These are phyloP conservation scores for Boletellus ananas DNA, from an alignment of 768 basidiomycete species.

Conservation along the genomic window DNA sequence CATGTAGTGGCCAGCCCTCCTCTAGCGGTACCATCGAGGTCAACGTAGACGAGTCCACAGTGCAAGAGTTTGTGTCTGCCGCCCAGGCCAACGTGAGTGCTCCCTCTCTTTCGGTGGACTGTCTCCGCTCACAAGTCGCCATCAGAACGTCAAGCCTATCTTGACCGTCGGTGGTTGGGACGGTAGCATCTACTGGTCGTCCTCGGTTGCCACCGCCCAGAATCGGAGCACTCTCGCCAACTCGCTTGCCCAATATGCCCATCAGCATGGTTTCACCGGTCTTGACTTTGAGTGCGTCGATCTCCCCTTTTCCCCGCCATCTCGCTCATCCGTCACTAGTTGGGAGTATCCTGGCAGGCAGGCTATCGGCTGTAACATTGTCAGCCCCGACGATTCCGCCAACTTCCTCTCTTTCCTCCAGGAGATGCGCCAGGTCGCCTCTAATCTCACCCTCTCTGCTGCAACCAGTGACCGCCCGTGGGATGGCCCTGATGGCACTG, in stretches of 20 bases:
- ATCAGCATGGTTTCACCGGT: conserved; percentile 52
- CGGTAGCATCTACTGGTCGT: conserved; percentile 60
- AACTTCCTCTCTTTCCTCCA: conserved; percentile 80
- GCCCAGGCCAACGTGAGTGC: conserved; percentile 26
- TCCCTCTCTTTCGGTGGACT: no score
- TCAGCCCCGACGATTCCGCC: conserved; percentile 60
- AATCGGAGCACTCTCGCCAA: conserved; percentile 59
- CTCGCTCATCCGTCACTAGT: conserved; percentile 33
- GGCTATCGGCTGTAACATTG: conserved; percentile 69
- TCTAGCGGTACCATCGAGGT: conserved; percentile 12
- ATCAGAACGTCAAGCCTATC: conserved; percentile 51
- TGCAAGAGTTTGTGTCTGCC: conserved; percentile 21
- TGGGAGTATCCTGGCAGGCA: conserved; percentile 81
- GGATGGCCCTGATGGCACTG: conserved; percentile 49
- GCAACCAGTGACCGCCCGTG: conserved; percentile 69
- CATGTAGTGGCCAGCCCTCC: conserved; percentile 22
- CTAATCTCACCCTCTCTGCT: conserved; percentile 65
- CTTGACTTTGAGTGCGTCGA: conserved; percentile 62
- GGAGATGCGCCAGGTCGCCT: conserved; percentile 54
- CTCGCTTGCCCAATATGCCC: conserved; percentile 47
- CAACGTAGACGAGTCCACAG: background rate
- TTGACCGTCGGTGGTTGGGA: conserved; percentile 68
- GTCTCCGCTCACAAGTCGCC: background rate
- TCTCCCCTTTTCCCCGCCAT: background rate
- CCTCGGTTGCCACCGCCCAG: conserved; percentile 46